Evolutionary conservation across 1,139 yeast species (phyloP).

Genomic region (Geotrichum australiense): DNA sequence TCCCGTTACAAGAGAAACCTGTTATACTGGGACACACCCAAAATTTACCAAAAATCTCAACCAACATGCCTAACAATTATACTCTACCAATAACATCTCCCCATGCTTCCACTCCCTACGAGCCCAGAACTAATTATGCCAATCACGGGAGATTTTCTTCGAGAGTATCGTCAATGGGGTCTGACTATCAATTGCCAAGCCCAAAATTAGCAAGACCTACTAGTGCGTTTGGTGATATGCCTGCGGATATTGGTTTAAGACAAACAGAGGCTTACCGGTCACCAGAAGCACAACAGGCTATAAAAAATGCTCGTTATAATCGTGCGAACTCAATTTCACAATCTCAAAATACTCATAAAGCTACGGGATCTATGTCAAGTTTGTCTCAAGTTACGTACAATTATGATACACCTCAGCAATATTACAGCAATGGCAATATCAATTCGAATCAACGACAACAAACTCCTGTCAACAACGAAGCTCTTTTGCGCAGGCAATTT

Average conservation of each 20-base stretch:
- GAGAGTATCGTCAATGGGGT: conserved; percentile 2
- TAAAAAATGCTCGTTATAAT: conserved; percentile 14
- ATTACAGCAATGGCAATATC: background rate
- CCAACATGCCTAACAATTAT: too few relatives aligned
- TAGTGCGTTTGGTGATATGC: conserved; percentile 22
- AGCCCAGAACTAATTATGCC: background rate
- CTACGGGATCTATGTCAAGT: background rate
- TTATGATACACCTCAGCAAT: background rate
- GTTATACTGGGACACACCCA: too few relatives aligned
- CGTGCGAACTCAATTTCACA: conserved; percentile 12
- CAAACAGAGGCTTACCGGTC: conserved; percentile 17
- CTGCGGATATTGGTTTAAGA: conserved; percentile 20
- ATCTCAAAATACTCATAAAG: background rate
- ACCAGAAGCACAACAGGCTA: conserved; percentile 19
- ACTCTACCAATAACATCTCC: background rate
- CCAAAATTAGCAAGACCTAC: conserved; percentile 3
- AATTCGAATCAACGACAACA: background rate
- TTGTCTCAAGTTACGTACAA: background rate
- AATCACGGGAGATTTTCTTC: conserved; percentile 1
- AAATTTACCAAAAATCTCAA: too few relatives aligned
- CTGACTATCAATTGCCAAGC: background rate
- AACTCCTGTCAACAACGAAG: conserved; percentile 25
- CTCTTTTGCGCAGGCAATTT: conserved; percentile 48
- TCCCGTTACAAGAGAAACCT: too few relatives aligned
- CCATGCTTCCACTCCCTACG: conserved; percentile 1